Conservation (phyloP, 75 land plant genomes). For the Pinus taeda region DNA sequence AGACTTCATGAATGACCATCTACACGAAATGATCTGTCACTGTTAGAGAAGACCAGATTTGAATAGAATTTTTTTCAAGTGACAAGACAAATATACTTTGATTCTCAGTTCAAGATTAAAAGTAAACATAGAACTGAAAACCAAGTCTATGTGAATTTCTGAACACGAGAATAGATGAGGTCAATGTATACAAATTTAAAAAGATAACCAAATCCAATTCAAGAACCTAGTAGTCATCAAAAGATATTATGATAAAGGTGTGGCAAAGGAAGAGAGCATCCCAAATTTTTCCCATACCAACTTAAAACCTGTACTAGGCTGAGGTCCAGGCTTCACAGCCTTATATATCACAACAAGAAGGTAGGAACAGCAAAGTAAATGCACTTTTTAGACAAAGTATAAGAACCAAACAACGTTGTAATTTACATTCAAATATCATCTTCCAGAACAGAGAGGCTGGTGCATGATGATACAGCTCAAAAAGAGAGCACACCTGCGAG, state of each 20-base stretch:
- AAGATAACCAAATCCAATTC: neutral
- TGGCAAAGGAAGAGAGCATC: neutral
- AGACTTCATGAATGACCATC: conserved; percentile 82
- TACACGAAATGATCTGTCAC: conserved; percentile 15
- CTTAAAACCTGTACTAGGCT: neutral
- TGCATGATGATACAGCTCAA: neutral
- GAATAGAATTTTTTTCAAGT: neutral
- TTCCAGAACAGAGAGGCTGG: neutral
- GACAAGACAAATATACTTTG: neutral
- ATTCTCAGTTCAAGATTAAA: neutral
- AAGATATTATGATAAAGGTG: no score
- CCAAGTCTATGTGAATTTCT: neutral
- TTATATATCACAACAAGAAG: neutral
- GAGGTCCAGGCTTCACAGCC: neutral
- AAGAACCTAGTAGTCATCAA: neutral
- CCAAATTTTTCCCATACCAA: neutral
- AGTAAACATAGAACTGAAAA: neutral
- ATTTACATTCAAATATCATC: neutral
- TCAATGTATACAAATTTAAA: neutral
- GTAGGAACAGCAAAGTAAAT: neutral
- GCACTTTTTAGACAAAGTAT: neutral
- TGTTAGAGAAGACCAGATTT: neutral
- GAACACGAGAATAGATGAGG: neutral
- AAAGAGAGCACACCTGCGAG: conserved; percentile 61
- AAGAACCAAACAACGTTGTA: neutral